Percentiles rank a stretch among this genome's conserved stretches.
phyloP scores from a whole-genome alignment of 495 filamentous ascomycete genomes.

The Penicillium goetzii region DNA sequence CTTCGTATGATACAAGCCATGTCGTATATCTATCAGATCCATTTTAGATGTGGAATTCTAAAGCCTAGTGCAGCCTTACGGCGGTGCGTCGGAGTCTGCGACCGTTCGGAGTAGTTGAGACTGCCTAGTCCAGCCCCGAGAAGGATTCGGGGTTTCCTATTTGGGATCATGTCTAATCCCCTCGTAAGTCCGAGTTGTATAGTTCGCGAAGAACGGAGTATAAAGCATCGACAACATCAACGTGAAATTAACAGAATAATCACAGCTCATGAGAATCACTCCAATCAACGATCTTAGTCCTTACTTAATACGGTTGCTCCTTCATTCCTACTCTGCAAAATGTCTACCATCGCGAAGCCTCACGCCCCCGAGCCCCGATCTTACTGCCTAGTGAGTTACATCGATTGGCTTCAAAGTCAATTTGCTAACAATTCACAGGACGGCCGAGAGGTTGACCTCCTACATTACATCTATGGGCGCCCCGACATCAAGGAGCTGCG shows the following conservation, averaged over 20 bases:
- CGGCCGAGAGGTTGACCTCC: constrained; percentile 68
- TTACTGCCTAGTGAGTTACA: neutral
- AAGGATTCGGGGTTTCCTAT: neutral
- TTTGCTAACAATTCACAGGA: constrained; percentile 39
- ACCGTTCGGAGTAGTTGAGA: neutral
- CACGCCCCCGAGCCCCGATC: constrained; percentile 1
- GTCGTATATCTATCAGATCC: neutral
- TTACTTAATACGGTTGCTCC: neutral
- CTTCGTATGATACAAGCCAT: neutral
- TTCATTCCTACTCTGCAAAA: neutral
- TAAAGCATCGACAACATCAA: neutral
- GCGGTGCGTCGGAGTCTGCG: neutral
- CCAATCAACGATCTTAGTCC: neutral
- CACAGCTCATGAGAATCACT: neutral
- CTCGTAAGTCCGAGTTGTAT: neutral
- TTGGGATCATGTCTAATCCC: neutral
- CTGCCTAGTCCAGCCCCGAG: neutral
- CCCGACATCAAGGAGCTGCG: constrained; percentile 56
- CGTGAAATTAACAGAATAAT: neutral
- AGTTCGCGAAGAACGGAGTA: neutral
- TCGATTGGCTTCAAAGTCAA: neutral
- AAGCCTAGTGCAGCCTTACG: neutral
- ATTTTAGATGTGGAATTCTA: neutral
- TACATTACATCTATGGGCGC: constrained; percentile 63
- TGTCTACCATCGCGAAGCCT: constrained; percentile 10